Evolutionary conservation across 352 stramenopile species (phyloP).

Genomic region (Elongisporangium senticosum): DNA sequence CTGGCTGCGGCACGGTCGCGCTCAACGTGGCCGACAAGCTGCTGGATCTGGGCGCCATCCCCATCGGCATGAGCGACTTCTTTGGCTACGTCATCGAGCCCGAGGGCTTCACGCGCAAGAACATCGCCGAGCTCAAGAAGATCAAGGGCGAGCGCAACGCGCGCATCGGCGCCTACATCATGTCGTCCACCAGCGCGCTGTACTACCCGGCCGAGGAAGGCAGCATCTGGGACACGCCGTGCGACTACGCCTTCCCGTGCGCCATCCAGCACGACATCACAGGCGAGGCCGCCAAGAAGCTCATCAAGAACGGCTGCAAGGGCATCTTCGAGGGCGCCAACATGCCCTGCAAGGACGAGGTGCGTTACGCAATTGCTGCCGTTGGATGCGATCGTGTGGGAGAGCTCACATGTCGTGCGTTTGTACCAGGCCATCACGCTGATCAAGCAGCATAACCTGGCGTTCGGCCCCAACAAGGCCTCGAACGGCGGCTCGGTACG

Average conservation of each 20-base stretch:
- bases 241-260: slow-evolving; percentile 96
- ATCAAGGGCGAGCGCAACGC: slow-evolving; percentile 82
- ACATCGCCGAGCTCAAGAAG: slow-evolving; percentile 65
- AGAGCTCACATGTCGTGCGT: neutral
- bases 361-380: slow-evolving; percentile 4
- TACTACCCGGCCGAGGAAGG: slow-evolving; percentile 81
- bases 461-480: slow-evolving; percentile 84
- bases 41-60: slow-evolving; percentile 93
- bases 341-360: slow-evolving; percentile 73
- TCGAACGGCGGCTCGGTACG: slow-evolving; percentile 70
- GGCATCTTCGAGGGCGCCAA: slow-evolving; percentile 86
- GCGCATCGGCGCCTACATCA: slow-evolving; percentile 81
- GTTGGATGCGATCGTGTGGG: no score
- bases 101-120: slow-evolving; percentile 73
- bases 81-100: slow-evolving; percentile 95
- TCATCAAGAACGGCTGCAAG: slow-evolving; percentile 87
- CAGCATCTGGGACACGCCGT: slow-evolving; percentile 86
- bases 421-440: slow-evolving; percentile 48
- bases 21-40: slow-evolving; percentile 94
- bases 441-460: slow-evolving; percentile 78
- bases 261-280: slow-evolving; percentile 93
- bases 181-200: slow-evolving; percentile 81
- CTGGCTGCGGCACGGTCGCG: slow-evolving; percentile 92
- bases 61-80: slow-evolving; percentile 94
- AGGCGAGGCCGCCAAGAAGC: slow-evolving; percentile 52